Percentiles rank a stretch among this genome's conserved stretches.
Evolutionary conservation across 225 moss, liverwort and hornwort genomes (phyloP).

Genomic region (Sphagnum tenellum): DNA sequence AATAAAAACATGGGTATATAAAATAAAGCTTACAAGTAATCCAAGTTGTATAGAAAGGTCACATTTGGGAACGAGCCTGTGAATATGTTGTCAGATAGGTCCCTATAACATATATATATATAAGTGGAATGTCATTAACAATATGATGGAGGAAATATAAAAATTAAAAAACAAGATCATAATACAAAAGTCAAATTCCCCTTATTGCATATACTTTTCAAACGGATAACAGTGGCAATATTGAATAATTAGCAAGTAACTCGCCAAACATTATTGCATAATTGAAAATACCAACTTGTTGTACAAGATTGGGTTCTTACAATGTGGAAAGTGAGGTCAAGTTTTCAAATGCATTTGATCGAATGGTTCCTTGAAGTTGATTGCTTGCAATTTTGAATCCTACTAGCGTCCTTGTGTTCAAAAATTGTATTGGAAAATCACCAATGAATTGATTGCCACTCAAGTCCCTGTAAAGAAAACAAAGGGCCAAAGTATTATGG

Average conservation of each 20-base stretch:
- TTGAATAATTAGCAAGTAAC: too few species aligned
- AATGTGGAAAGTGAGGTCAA: constrained; percentile 14
- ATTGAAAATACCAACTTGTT: background rate
- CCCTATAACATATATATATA: background rate
- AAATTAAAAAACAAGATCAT: too few species aligned
- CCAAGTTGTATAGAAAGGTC: too few species aligned
- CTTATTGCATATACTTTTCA: too few species aligned
- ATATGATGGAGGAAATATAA: too few species aligned
- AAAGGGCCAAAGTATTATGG: background rate
- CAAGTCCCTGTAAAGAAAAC: constrained; percentile 12
- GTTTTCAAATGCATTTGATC: constrained; percentile 6
- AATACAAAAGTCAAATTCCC: too few species aligned
- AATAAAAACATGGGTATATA: too few species aligned
- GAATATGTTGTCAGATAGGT: constrained; percentile 13
- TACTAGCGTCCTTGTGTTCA: constrained; percentile 12
- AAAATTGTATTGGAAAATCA: constrained; percentile 8
- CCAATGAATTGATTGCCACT: constrained; percentile 14
- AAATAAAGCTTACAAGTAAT: too few species aligned
- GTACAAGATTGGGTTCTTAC: constrained; percentile 3
- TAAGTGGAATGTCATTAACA: too few species aligned
- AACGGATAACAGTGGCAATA: too few species aligned
- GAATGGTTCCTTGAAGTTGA: constrained; percentile 5
- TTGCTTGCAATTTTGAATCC: constrained; percentile 9
- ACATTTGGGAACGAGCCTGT: constrained; percentile 3
- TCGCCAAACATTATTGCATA: background rate